Base-by-base conservation (phyloP, 495 filamentous ascomycete genomes). In the Sphaerosporella brunnea region DNA sequence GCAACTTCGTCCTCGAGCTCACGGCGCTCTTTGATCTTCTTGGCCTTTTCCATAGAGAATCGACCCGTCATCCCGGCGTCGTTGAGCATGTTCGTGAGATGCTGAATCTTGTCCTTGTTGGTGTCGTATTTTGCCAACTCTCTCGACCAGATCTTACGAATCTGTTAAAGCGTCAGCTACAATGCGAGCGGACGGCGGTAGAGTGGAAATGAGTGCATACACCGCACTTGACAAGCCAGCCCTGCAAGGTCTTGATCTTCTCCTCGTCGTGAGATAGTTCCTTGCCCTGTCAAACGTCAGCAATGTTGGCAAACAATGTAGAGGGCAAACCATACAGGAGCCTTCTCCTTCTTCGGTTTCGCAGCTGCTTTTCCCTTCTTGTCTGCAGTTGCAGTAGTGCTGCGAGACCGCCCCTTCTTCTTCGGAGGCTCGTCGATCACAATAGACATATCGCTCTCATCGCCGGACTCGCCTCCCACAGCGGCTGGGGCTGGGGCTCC, bases 181-280 rank as follows among this genome's bases (percentile, higher is more conserved):
- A 4, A 8, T 43, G 7, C 2, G 18, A 38, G 37, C n/a, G 28
- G 11, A 49, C 11, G 36, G 19, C 18, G 16, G 19, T 5, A 35
- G 25, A 44, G 15, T 9, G 19, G 3, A n/a, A n/a, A n/a, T n/a
- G n/a, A 37, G 10, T 11, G 10, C 3, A 23, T 54, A 59, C 56
- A 36, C 90, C 90, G 56, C 90, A 97, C 66, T 93, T 95, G 35
- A 81, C 56, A 23, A 97, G 70, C 64, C 85, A 84, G 18, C 74
- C 73, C 64, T 97, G 90, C 13, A 97, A 70, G n/a, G 75, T 77
- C 62, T 88, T 96, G 62, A 96, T 84, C 63, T 90, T 80, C 7
- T 71, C 74, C 34, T 88, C 77, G 49, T 84, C 73, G 0, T 80
- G 73, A 11, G 43, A 34, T 9, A 36, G 28, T 28, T 58, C 44